Evolutionary conservation across 805 yeast genomes (phyloP).

Genomic region (Hanseniaspora nectarophila): DNA sequence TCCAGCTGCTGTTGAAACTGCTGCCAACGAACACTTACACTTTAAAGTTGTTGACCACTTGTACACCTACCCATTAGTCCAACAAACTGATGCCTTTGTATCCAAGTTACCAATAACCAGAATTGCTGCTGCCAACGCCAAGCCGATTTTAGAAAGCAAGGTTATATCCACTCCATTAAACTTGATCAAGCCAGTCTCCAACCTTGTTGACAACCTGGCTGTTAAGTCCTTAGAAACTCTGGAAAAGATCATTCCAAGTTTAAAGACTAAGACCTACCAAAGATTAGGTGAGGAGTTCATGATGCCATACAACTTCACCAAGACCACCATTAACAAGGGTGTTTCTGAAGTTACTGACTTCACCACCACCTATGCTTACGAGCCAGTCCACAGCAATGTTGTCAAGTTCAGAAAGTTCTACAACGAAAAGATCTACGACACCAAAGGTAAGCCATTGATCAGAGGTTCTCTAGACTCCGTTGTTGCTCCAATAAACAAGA

Average conservation of each 20-base stretch:
- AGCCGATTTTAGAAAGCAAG: constrained; percentile 27
- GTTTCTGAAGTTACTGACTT: constrained; percentile 26
- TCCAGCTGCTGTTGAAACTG: background rate
- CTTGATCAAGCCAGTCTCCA: constrained; percentile 32
- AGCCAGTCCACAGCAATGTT: constrained; percentile 41
- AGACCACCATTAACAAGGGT: constrained; percentile 31
- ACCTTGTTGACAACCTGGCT: constrained; percentile 41
- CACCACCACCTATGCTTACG: constrained; percentile 29
- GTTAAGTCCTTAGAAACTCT: constrained; percentile 44
- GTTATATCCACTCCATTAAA: constrained; percentile 26
- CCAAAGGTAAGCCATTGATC: constrained; percentile 50
- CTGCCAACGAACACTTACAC: constrained; percentile 12
- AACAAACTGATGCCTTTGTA: constrained; percentile 30
- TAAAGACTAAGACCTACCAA: constrained; percentile 42
- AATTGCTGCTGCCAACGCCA: constrained; percentile 25
- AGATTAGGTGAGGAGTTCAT: constrained; percentile 39
- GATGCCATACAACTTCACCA: constrained; percentile 41
- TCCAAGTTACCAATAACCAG: constrained; percentile 31
- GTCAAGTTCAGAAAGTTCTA: constrained; percentile 39
- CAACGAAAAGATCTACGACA: constrained; percentile 42
- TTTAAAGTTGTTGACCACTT: constrained; percentile 34
- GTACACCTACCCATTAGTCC: constrained; percentile 38
- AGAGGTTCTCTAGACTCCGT: constrained; percentile 54
- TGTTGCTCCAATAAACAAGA: constrained; percentile 48
- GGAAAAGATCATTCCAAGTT: constrained; percentile 48